Percentiles rank a stretch among this genome's conserved stretches.
Conservation (phyloP, 2,329 filamentous ascomycete species). For the Pyricularia grisea region DNA sequence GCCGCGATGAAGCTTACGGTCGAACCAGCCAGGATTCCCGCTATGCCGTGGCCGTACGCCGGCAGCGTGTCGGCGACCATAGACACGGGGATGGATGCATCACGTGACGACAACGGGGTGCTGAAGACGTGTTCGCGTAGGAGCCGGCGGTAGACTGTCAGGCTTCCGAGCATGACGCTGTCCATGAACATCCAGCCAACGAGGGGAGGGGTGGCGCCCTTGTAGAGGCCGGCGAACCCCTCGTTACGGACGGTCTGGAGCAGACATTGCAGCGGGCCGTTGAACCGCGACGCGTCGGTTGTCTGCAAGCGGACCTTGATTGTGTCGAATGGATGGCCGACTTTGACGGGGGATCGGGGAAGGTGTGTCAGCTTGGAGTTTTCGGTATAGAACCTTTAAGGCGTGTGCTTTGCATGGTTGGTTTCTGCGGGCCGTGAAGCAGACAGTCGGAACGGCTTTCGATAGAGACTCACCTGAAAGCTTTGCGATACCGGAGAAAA, state of each 20-base stretch:
- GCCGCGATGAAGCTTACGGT: constrained; percentile 91
- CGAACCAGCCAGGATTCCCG: constrained; percentile 75
- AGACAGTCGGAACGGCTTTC: not conserved
- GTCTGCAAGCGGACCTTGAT: constrained; percentile 96
- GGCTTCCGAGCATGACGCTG: constrained; percentile 75
- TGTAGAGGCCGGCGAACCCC: constrained; percentile 80
- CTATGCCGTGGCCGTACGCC: constrained; percentile 72
- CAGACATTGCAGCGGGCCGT: constrained; percentile 77
- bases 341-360: constrained; percentile 18
- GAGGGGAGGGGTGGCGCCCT: constrained; percentile 83
- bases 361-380: constrained; percentile 4
- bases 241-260: constrained; percentile 78
- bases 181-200: constrained; percentile 99
- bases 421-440: not conserved
- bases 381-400: not conserved
- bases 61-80: constrained; percentile 46
- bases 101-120: constrained; percentile 21
- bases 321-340: constrained; percentile 80
- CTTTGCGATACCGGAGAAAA: constrained; percentile 91
- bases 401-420: not conserved
- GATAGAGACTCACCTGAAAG: constrained; percentile 55
- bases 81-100: constrained; percentile 19
- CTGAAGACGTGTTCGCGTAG: constrained; percentile 74
- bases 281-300: constrained; percentile 66
- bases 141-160: constrained; percentile 81